Conservation (phyloP, 192 early-diverging fungal genomes). For the Backusella morwellensis region DNA sequence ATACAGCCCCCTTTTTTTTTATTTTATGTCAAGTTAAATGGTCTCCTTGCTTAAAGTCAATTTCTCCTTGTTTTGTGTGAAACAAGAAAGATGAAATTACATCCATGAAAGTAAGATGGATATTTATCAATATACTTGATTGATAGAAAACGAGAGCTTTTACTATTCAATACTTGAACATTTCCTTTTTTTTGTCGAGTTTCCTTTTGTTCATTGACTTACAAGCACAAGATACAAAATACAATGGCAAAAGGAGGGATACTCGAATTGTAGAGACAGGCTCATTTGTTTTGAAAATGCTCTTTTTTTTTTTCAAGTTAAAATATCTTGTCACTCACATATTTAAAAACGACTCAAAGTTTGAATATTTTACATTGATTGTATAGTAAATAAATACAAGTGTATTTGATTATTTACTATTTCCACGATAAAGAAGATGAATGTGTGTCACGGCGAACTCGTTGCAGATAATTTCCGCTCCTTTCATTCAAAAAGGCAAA, state of each 20-base stretch:
- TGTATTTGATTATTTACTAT: too few relatives aligned
- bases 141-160: too few relatives aligned
- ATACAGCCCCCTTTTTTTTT: not conserved
- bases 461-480: not conserved
- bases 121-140: too few relatives aligned
- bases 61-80: not conserved
- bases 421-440: not conserved
- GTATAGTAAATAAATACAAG: too few relatives aligned
- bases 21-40: not conserved
- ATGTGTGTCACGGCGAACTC: not conserved
- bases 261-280: not conserved
- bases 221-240: not conserved
- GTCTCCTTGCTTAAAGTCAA: not conserved
- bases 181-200: too few relatives aligned
- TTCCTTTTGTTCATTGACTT: not conserved
- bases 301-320: not conserved
- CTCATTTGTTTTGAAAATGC: not conserved
- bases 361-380: not conserved
- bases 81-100: not conserved
- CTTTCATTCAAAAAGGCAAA: not conserved
- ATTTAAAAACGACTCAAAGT: not conserved
- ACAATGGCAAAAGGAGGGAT: not conserved
- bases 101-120: not conserved
- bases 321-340: not conserved
- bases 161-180: too few relatives aligned